phyloP scores from a whole-genome alignment of 495 filamentous ascomycete genomes.

The Cercophora sp. region DNA sequence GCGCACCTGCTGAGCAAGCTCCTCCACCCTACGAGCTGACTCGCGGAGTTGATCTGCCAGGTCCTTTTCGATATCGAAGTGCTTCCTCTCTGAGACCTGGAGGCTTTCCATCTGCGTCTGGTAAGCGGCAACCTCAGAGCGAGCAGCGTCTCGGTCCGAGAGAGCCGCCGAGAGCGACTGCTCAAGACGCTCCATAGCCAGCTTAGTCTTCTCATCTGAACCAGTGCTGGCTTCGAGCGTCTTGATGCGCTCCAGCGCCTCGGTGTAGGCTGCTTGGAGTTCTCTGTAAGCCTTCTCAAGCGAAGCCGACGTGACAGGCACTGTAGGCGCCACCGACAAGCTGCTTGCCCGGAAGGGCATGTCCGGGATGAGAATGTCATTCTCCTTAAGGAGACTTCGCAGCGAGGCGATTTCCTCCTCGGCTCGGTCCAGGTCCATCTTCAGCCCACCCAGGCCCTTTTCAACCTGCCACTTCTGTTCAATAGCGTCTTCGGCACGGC shows the following conservation, averaged over 20 bases:
- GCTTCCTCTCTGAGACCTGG: slow-evolving; percentile 55
- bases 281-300: slow-evolving; percentile 76
- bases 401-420: slow-evolving; percentile 86
- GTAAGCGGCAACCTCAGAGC: slow-evolving; percentile 56
- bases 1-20: slow-evolving; percentile 69
- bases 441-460: slow-evolving; percentile 84
- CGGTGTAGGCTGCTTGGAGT: slow-evolving; percentile 58
- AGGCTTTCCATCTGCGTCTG: slow-evolving; percentile 60
- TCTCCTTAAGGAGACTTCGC: slow-evolving; percentile 74
- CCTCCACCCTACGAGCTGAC: slow-evolving; percentile 71
- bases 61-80: slow-evolving; percentile 58
- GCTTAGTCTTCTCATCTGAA: slow-evolving; percentile 49
- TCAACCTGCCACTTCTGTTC: slow-evolving; percentile 96
- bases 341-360: slow-evolving; percentile 46
- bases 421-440: slow-evolving; percentile 95
- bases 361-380: slow-evolving; percentile 71
- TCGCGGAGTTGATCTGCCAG: slow-evolving; percentile 63
- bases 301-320: slow-evolving; percentile 60
- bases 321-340: slow-evolving; percentile 21
- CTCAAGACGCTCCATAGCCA: slow-evolving; percentile 60
- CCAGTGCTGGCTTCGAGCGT: slow-evolving; percentile 44
- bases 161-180: slow-evolving; percentile 60
- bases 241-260: slow-evolving; percentile 53
- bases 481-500: slow-evolving; percentile 90
- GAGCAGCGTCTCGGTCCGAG: slow-evolving; percentile 68